These are phyloP conservation scores for Saturnispora besseyi DNA, from an alignment of 805 yeast genomes.

Conservation along the genomic window DNA sequence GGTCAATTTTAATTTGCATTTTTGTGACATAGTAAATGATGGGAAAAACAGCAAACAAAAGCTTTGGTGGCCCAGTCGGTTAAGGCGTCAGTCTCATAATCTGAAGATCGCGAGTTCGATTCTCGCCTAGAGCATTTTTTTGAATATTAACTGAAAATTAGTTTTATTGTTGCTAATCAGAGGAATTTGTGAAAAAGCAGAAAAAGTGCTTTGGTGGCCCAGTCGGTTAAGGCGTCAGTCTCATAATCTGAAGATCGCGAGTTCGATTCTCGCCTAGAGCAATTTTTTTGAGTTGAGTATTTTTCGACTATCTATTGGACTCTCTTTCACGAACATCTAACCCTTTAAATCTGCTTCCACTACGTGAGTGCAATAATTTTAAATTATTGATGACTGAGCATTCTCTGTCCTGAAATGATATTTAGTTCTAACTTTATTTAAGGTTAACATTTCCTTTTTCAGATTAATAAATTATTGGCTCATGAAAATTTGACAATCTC, in stretches of 20 bases:
- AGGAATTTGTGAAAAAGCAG: constrained; percentile 25
- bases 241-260: constrained; percentile 34
- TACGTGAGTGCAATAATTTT: no score
- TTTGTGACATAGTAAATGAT: no score
- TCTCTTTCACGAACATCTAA: no score
- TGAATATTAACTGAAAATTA: background rate
- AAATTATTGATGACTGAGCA: background rate
- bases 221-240: constrained; percentile 34
- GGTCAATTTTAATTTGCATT: no score
- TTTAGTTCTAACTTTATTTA: background rate
- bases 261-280: constrained; percentile 34
- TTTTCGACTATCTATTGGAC: no score
- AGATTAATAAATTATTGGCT: no score
- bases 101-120: constrained; percentile 34
- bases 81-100: constrained; percentile 34
- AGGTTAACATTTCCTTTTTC: no score
- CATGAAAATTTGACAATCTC: background rate
- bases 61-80: constrained; percentile 34
- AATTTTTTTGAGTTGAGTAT: constrained; percentile 6
- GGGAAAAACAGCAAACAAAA: background rate
- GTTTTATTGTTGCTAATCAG: background rate
- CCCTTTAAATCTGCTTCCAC: no score
- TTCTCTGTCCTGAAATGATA: no score
- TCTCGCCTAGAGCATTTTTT: constrained; percentile 30
- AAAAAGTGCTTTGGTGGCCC: constrained; percentile 30